Evolutionary conservation across 1,284 basidiomycete species (phyloP), one percentile per base, ranked within the genome.

Genomic region (Ceratobasidium sp.): DNA sequence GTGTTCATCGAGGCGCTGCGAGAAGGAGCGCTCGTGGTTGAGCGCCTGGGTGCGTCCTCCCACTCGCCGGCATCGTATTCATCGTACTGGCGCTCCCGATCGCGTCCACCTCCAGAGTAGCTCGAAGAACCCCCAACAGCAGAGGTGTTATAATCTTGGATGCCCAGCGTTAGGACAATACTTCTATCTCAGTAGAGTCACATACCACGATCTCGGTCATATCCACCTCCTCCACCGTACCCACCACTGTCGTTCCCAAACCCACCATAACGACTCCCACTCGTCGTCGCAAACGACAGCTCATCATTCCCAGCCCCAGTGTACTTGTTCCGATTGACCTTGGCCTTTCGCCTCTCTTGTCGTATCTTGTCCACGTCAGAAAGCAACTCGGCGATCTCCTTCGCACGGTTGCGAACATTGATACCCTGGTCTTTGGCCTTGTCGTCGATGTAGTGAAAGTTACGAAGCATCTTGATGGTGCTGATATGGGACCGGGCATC

Each of bases 381-480:
- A 0, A 99, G 86, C 0, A 99, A 86, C 64, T 95, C 91, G 13
- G 93, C 93, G 16, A 99, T 86, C 82, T 99, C 97, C 74, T 92
- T 92, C 24, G 98, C 90, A 29, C 97, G 91, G 81, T 98, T 98
- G 63, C 97, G 93, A 62, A 99, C 96, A 79, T 99, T 99, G 79
- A 98, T 89, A n/a, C 97, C 97, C 82, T 99, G 95, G 80, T 99
- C 98, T 83, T 99, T 99, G 75, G 95, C 96, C 84, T 97, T 98
- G 78, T 99, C 97, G 79, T 99, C 98, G 74, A 98, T 95, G 83
- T 98, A 98, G 81, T 99, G 98, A 84, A 99, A 99, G 81, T 92
- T 98, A 76, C 96, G 87, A 9, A 99, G 88, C 92, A 99, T 98
- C 85, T 98, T 98, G 81, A 99, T 90, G 34, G 96, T 98, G 49